Evolutionary conservation across 1,284 basidiomycete genomes (phyloP).

Genomic region (Serendipita sp.): DNA sequence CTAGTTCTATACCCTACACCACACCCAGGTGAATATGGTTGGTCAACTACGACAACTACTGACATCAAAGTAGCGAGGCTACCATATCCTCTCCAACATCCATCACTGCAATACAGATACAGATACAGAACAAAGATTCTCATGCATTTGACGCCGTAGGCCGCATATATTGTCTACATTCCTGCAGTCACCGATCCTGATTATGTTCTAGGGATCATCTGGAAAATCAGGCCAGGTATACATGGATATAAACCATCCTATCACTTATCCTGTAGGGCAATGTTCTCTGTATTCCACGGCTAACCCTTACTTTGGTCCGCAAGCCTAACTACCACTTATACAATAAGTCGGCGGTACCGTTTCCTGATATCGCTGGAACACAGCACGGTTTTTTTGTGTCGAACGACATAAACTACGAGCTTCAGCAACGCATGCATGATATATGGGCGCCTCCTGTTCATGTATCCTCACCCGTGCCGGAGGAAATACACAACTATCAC

Average conservation of each 20-base stretch:
- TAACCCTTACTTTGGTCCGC: neutral
- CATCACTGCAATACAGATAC: too few relatives aligned
- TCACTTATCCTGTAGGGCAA: slow-evolving; percentile 24
- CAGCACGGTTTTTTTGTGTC: slow-evolving; percentile 48
- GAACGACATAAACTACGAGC: slow-evolving; percentile 57
- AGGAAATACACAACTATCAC: slow-evolving; percentile 86
- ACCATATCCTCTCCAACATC: too few relatives aligned
- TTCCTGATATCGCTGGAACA: slow-evolving; percentile 29
- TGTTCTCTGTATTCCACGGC: slow-evolving; percentile 28
- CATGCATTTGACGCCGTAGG: too few relatives aligned
- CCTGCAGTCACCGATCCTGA: too few relatives aligned
- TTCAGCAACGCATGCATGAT: slow-evolving; percentile 72
- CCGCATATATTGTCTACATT: too few relatives aligned
- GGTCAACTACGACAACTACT: too few relatives aligned
- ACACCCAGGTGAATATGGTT: neutral
- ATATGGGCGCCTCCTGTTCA: slow-evolving; percentile 34
- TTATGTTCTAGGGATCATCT: too few relatives aligned
- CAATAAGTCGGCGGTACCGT: slow-evolving; percentile 38
- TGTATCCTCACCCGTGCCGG: slow-evolving; percentile 50
- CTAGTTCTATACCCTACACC: slow-evolving; percentile 20
- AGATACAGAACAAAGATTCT: too few relatives aligned
- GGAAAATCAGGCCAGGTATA: neutral
- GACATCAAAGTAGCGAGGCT: too few relatives aligned
- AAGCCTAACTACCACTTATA: slow-evolving; percentile 82
- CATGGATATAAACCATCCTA: slow-evolving; percentile 18